Percentiles rank a stretch among this genome's conserved stretches.
phyloP scores from a whole-genome alignment of 2,329 filamentous ascomycete species.

The Xylariaceae sp. region DNA sequence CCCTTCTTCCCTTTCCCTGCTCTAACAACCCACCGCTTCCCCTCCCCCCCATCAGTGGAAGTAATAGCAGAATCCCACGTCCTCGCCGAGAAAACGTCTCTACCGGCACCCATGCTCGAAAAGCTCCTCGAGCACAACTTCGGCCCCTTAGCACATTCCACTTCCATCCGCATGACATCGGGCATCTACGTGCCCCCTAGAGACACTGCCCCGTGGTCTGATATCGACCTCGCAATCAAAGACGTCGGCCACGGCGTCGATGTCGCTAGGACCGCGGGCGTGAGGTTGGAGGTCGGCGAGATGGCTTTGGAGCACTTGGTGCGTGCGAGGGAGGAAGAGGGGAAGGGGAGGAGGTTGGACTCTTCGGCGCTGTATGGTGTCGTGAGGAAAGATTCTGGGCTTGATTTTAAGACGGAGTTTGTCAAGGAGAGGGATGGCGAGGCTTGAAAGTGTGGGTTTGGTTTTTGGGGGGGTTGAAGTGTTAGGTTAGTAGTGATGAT shows the following conservation, averaged over 20 bases:
- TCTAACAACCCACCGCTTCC: no score
- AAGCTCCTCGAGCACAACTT: slow-evolving; percentile 38
- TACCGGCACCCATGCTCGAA: slow-evolving; percentile 37
- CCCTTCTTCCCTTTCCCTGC: no score
- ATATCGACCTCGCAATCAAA: slow-evolving; percentile 45
- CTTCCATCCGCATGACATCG: slow-evolving; percentile 34
- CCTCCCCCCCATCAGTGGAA: no score
- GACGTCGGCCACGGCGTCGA: slow-evolving; percentile 46
- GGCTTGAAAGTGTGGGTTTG: no score
- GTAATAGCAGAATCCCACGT: slow-evolving; percentile 45
- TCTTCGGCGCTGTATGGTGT: slow-evolving; percentile 47
- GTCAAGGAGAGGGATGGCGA: slow-evolving; percentile 14
- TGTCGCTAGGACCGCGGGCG: slow-evolving; percentile 35
- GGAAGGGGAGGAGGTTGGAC: slow-evolving; percentile 36
- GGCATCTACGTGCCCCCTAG: slow-evolving; percentile 34
- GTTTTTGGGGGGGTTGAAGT: no score
- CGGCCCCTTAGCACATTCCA: slow-evolving; percentile 33
- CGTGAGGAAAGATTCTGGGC: slow-evolving; percentile 24
- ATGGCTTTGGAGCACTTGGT: slow-evolving; percentile 38
- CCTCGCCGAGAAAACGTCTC: slow-evolving; percentile 40
- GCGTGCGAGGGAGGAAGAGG: slow-evolving; percentile 36
- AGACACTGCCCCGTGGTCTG: slow-evolving; percentile 39
- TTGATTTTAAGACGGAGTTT: slow-evolving; percentile 15
- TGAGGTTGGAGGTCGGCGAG: slow-evolving; percentile 37
- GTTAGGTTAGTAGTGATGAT: no score